These are phyloP conservation scores for Saturnispora gosingensis DNA, from an alignment of 805 yeast genomes.

Conservation along the genomic window DNA sequence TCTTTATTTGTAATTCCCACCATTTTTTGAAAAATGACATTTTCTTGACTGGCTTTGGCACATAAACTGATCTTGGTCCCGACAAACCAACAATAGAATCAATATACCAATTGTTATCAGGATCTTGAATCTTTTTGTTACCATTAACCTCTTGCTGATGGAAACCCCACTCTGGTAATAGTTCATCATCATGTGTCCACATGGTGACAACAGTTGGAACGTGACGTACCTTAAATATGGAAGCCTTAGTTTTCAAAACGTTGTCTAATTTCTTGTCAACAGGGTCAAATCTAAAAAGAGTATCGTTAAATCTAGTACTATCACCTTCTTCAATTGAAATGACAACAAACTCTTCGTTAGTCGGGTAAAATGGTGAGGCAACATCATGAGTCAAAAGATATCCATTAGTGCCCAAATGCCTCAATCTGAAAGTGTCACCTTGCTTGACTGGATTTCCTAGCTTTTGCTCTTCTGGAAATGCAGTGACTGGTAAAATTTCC, in stretches of 20 bases:
- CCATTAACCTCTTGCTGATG: slow-evolving; percentile 92
- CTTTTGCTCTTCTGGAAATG: slow-evolving; percentile 32
- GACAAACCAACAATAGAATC: slow-evolving; percentile 58
- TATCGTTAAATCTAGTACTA: slow-evolving; percentile 49
- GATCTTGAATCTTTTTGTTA: slow-evolving; percentile 66
- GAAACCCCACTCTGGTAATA: slow-evolving; percentile 93
- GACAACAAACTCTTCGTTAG: slow-evolving; percentile 90
- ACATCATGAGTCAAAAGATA: slow-evolving; percentile 86
- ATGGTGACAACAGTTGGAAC: slow-evolving; percentile 83
- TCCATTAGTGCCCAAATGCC: slow-evolving; percentile 74
- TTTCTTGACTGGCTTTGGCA: slow-evolving; percentile 52
- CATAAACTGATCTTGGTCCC: slow-evolving; percentile 54
- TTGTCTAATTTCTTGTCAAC: slow-evolving; percentile 42
- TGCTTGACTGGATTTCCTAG: slow-evolving; percentile 46
- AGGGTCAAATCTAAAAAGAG: slow-evolving; percentile 67
- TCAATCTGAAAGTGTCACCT: slow-evolving; percentile 69
- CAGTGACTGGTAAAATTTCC: slow-evolving; percentile 65
- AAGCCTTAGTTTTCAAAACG: slow-evolving; percentile 58
- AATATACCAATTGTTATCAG: slow-evolving; percentile 65
- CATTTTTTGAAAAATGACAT: slow-evolving; percentile 79
- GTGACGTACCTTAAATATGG: slow-evolving; percentile 64
- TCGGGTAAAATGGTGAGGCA: slow-evolving; percentile 84
- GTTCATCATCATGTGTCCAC: slow-evolving; percentile 82
- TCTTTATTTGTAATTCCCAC: slow-evolving; percentile 76
- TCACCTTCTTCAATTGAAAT: slow-evolving; percentile 51